Base-by-base conservation (phyloP, 2,329 filamentous ascomycete genomes). In the Aureobasidium sp. region DNA sequence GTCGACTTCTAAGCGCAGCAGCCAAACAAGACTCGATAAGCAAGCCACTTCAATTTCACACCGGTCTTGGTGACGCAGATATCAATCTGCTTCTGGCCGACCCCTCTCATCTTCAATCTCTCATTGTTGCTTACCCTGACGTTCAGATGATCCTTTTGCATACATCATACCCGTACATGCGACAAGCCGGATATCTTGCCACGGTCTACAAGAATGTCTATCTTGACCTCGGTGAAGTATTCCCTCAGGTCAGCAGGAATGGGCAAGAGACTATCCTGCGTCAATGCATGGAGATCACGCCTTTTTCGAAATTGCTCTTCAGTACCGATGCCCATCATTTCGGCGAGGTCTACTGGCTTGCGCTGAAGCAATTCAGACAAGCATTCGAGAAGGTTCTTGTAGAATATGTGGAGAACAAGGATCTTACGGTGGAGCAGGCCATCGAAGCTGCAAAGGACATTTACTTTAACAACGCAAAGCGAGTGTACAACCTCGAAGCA, bases 1-100 rank as follows among this genome's bases (percentile, higher is more conserved):
- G 90, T 7, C 77, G 81, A 49, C 71, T 85, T 31, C 81, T 93
- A 7, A 75, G 74, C 1, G 70, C 68, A 57, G 73, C 77, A 9
- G 74, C 79, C 41, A 74, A 76, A 36, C 72, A 71, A 20, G 71
- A 71, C 3, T 73, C 74, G 34, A 67, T 68, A 3, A 83, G 82
- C 62, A 94, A 93, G 70, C 89, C 90, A 0, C 77, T 95, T 14
- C 90, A 95, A 69, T 88, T 96, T 66, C 90, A 95, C 69, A 94
- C 89, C 0, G 90, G 90, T 0, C 79, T 94, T 0, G 90, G 90
- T 0, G 90, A 94, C 69, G 89, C 87, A 66, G 90, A 94, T 68
- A 87, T 94, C 56, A 82, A 79, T 5, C 77, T 95, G 29, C 76
- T 84, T 2, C 82, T 82, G 56, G 83, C 89, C 0, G 93, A 90